Evolutionary conservation across 1,284 basidiomycete species (phyloP).

Genomic region (Coniophora puteana): DNA sequence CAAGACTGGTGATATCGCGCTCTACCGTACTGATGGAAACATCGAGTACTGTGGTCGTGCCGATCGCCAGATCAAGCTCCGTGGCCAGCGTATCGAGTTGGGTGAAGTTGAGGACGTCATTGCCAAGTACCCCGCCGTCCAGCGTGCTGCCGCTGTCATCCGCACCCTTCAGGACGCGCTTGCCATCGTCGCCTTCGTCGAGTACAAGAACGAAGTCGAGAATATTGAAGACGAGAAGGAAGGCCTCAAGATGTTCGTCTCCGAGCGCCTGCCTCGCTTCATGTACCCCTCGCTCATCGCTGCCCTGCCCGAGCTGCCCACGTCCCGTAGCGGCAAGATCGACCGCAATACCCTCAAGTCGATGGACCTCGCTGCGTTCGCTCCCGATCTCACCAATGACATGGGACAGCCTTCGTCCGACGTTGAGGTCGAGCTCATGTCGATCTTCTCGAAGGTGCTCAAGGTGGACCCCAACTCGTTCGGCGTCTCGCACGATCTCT

Average conservation of each 20-base stretch:
- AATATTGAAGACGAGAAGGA: slow-evolving; percentile 15
- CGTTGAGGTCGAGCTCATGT: slow-evolving; percentile 22
- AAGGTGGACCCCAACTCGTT: slow-evolving; percentile 20
- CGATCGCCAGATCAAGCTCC: slow-evolving; percentile 29
- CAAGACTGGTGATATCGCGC: slow-evolving; percentile 25
- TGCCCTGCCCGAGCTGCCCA: slow-evolving; percentile 18
- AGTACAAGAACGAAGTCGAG: too few species aligned
- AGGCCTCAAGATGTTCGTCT: slow-evolving; percentile 21
- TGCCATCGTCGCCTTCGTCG: slow-evolving; percentile 26
- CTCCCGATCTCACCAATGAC: slow-evolving; percentile 16
- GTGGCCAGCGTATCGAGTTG: slow-evolving; percentile 27
- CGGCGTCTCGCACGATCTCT: slow-evolving; percentile 23
- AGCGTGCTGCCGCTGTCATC: slow-evolving; percentile 20
- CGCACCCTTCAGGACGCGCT: slow-evolving; percentile 24
- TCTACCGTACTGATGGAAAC: slow-evolving; percentile 22
- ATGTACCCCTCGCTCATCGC: slow-evolving; percentile 28
- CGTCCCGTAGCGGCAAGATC: slow-evolving; percentile 24
- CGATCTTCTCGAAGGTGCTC: slow-evolving; percentile 20
- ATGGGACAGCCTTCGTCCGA: slow-evolving; percentile 23
- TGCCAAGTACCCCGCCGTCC: slow-evolving; percentile 16
- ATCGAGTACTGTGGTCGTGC: slow-evolving; percentile 27
- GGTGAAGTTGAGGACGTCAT: slow-evolving; percentile 28
- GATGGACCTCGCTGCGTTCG: slow-evolving; percentile 22
- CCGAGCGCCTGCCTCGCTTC: slow-evolving; percentile 25
- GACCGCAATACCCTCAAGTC: slow-evolving; percentile 24